Conservation (phyloP, 1,284 basidiomycete species). For the Heterobasidion occidentale region DNA sequence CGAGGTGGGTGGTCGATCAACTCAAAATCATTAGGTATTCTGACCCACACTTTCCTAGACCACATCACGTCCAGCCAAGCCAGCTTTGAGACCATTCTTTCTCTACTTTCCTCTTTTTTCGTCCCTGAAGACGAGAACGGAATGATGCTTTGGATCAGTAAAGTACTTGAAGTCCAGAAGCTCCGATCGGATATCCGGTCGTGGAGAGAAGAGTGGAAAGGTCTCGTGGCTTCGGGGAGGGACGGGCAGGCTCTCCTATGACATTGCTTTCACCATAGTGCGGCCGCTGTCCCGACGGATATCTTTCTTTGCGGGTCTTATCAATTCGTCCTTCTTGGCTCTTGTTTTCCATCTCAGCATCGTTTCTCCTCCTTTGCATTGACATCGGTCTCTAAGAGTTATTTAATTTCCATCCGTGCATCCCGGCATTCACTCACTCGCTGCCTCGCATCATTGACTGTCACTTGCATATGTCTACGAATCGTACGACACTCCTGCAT, state of each 20-base stretch:
- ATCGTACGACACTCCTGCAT: neutral
- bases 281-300: neutral
- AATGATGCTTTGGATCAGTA: conserved; percentile 75
- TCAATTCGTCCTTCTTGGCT: neutral
- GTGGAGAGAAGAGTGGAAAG: conserved; percentile 72
- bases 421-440: neutral
- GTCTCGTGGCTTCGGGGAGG: conserved; percentile 57
- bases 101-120: conserved; percentile 86
- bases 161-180: conserved; percentile 63
- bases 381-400: neutral
- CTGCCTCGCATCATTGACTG: neutral
- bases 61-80: conserved; percentile 69
- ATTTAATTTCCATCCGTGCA: neutral
- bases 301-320: neutral
- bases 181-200: conserved; percentile 57
- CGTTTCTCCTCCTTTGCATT: neutral
- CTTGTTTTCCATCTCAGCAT: neutral
- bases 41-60: conserved; percentile 33
- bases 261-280: conserved; percentile 5
- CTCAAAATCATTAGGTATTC: neutral
- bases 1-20: conserved; percentile 40
- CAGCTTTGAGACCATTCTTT: conserved; percentile 89
- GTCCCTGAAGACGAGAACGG: conserved; percentile 83
- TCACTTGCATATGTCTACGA: neutral
- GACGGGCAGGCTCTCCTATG: conserved; percentile 61